Evolutionary conservation across 192 early-diverging fungal genomes (phyloP), one percentile per base, ranked within the genome.

Genomic region (Lobosporangium transversale): DNA sequence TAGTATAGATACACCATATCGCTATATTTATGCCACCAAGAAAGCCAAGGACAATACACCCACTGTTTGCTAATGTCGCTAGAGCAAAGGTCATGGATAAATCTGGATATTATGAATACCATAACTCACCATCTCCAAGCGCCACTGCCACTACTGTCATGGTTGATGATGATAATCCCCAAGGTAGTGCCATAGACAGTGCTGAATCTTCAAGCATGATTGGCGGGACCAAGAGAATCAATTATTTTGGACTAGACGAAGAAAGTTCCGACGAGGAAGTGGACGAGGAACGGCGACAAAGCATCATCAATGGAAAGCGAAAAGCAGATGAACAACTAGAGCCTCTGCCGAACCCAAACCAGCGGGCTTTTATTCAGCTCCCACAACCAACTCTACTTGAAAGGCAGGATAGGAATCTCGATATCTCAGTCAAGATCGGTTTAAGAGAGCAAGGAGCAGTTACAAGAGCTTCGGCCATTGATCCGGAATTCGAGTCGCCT

Each of bases 391-490:
- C 45, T 48, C n/a, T 17, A 48, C 45, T 48, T 48, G 45, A 48
- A 48, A 21, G 17, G 23, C 45, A 48, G 5, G 45, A 48, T 20
- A 21, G 23, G 17, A 48, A 48, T 48, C 45, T 48, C 17, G 45
- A 48, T n/a, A 48, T 48, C 23, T 48, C 45, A 21, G 7, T 21
- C 17, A 48, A 48, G 45, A 48, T 48, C 17, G 7, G n/a, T 21
- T 48, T 48, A 48, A 48, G 45, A 48, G 45, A 48, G 45, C 45
- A 17, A 48, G 45, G 45, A 48, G 45, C 45, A 48, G 45, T 48
- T 6, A n/a, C 45, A 48, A 48, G 45, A 48, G 45, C 45, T 20
- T 48, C 23, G 45, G 45, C n/a, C 5, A 48, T 10, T 48, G n/a
- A 48, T n/a, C 45, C 45, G n/a, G 45, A 48, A 20, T 48, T 48